phyloP scores from a whole-genome alignment of 148 eudicot species.

The Dysphania ambrosioides region DNA sequence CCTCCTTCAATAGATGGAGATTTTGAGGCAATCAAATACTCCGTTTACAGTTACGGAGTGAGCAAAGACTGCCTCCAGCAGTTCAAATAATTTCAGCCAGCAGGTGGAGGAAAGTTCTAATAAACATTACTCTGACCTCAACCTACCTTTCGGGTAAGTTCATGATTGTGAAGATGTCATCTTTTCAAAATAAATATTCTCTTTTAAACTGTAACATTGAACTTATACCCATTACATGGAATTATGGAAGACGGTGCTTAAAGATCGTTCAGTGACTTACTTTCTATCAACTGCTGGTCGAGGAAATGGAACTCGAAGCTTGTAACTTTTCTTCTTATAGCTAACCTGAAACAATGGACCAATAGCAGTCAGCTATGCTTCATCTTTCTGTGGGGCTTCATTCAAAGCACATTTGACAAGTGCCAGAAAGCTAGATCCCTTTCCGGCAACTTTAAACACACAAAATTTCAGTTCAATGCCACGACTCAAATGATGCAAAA shows the following conservation, averaged over 20 bases:
- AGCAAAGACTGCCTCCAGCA: not conserved
- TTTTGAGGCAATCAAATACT: no score
- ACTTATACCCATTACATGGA: not conserved
- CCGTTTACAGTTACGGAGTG: no score
- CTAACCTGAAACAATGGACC: slow-evolving; percentile 50
- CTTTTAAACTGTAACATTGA: not conserved
- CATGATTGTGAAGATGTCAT: not conserved
- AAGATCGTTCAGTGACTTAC: slow-evolving; percentile 43
- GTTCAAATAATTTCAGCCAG: no score
- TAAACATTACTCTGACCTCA: not conserved
- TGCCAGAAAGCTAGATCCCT: not conserved
- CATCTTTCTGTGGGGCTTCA: no score
- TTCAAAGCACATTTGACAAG: no score
- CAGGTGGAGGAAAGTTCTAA: not conserved
- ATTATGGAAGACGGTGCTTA: not conserved
- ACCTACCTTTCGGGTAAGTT: not conserved
- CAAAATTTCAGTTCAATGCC: no score
- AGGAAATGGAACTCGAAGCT: slow-evolving; percentile 91
- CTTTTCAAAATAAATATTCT: not conserved
- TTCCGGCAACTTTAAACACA: no score
- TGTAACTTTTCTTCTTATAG: slow-evolving; percentile 58
- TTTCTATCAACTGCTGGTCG: slow-evolving; percentile 89
- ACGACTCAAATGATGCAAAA: no score
- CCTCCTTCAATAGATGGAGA: not conserved
- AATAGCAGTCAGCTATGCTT: not conserved